Conservation (phyloP, 345 rosid species). For the Aquilaria sinensis region DNA sequence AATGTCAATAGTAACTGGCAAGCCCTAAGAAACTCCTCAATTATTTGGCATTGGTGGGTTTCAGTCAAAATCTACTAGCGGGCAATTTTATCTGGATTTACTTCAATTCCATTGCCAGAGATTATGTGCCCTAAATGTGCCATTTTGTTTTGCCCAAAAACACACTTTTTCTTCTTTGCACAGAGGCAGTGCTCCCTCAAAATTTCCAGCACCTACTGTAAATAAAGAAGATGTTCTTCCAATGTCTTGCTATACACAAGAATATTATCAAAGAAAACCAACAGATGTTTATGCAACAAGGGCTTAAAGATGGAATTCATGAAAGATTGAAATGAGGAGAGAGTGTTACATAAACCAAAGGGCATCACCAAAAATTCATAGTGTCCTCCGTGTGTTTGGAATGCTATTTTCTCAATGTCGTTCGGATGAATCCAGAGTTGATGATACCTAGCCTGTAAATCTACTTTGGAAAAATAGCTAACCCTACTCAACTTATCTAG, state of each 20-base stretch:
- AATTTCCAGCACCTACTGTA: not conserved
- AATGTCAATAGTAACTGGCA: not conserved
- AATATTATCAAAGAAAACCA: slow-evolving; percentile 1
- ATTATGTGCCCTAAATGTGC: slow-evolving; percentile 7
- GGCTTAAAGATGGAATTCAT: not conserved
- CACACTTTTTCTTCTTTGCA: not conserved
- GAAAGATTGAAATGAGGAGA: not conserved
- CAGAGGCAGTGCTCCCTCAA: not conserved
- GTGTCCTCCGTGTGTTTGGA: not conserved
- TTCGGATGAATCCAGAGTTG: not conserved
- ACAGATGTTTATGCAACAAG: not conserved
- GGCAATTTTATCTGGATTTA: not conserved
- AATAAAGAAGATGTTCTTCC: too few species aligned
- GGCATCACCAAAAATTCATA: not conserved
- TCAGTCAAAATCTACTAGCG: not conserved
- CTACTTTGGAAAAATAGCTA: too few species aligned
- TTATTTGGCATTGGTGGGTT: not conserved
- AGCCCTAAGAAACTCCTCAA: not conserved
- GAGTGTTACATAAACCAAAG: not conserved
- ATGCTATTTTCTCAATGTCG: not conserved
- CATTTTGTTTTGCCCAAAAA: not conserved
- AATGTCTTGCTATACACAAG: not conserved
- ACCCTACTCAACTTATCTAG: too few species aligned
- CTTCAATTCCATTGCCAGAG: not conserved
- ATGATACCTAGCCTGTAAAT: not conserved